Evolutionary conservation across 1,284 basidiomycete genomes (phyloP), one percentile per base, ranked within the genome.

Genomic region (Agaricales sp.): DNA sequence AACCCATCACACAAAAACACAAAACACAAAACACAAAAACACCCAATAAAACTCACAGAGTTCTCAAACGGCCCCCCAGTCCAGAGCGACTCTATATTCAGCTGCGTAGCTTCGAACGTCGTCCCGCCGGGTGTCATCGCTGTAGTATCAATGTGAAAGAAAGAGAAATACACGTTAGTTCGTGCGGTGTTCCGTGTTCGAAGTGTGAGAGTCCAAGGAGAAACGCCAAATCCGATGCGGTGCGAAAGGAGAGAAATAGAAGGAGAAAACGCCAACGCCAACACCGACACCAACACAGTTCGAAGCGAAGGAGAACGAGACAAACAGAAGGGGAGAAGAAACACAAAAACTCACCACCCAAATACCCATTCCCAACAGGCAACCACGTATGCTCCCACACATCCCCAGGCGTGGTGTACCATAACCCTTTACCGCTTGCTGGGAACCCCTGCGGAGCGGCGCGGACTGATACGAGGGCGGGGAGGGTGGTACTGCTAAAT

Each of bases 41-140:
- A 8, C 39, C 4, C 8, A 41, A n/a, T 20, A 18, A 20, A 8
- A 55, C 59, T 22, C 47, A 75, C 82, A 18, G 75, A 68, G 57
- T 83, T 75, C 46, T 75, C 68, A 54, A 83, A 84, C 3, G 81
- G 79, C 1, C 83, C 83, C n/a, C 83, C 83, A 23, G 78, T 72
- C 84, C 85, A 87, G 11, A 87, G 65, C 12, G 78, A 78, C 58
- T 87, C 84, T 45, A 87, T 80, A 57, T 87, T 87, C 38, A 87
- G 63, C 55, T 82, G 80, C 3, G 74, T 78, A 2, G 66, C 66
- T 59, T 87, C 84, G 39, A 75, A 70, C 1, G 61, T 57, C 1
- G 77, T 77, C 13, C 78, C 79, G 1, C 85, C 83, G 8, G 76
- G 75, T 21, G 79, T 64, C 74, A 80, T 84, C 1, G 82, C 84